phyloP scores from a whole-genome alignment of 495 filamentous ascomycete species.

The Lophium mytilinum region DNA sequence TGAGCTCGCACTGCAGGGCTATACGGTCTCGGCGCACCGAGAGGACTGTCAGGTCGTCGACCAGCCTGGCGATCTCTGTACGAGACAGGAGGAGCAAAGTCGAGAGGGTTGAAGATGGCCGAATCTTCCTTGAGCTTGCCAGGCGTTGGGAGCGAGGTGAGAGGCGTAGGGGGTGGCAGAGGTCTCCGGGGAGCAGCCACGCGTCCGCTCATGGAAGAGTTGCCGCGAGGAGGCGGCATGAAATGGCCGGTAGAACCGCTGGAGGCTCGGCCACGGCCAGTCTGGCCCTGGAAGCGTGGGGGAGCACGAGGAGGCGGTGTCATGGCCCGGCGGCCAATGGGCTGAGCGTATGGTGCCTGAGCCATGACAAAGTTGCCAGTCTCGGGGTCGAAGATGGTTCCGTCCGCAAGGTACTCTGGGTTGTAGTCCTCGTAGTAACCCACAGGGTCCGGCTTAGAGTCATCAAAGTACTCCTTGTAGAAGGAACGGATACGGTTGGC shows the following conservation, averaged over 20 bases:
- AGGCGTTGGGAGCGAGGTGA: constrained; percentile 74
- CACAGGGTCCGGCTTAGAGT: constrained; percentile 53
- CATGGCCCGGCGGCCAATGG: constrained; percentile 85
- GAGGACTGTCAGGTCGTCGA: constrained; percentile 65
- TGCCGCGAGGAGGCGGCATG: constrained; percentile 30
- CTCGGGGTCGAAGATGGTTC: constrained; percentile 62
- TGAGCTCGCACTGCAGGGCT: constrained; percentile 60
- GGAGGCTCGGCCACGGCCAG: constrained; percentile 32
- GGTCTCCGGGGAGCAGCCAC: constrained; percentile 50
- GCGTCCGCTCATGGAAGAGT: constrained; percentile 31
- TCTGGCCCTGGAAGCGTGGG: constrained; percentile 59
- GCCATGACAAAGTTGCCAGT: constrained; percentile 67
- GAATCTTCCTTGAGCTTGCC: constrained; percentile 79
- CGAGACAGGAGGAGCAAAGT: constrained; percentile 75
- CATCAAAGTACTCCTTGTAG: constrained; percentile 99
- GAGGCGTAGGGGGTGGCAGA: constrained; percentile 63
- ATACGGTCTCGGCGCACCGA: constrained; percentile 68
- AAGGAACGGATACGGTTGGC: constrained; percentile 96
- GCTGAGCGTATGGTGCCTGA: constrained; percentile 64
- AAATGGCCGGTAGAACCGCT: constrained; percentile 29
- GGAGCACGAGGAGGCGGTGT: constrained; percentile 81
- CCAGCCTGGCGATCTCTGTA: constrained; percentile 62
- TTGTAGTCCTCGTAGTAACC: constrained; percentile 65
- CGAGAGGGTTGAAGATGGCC: constrained; percentile 61
- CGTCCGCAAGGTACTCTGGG: constrained; percentile 53